Conservation (phyloP, 1,284 basidiomycete species). For the Melampsora americana region DNA sequence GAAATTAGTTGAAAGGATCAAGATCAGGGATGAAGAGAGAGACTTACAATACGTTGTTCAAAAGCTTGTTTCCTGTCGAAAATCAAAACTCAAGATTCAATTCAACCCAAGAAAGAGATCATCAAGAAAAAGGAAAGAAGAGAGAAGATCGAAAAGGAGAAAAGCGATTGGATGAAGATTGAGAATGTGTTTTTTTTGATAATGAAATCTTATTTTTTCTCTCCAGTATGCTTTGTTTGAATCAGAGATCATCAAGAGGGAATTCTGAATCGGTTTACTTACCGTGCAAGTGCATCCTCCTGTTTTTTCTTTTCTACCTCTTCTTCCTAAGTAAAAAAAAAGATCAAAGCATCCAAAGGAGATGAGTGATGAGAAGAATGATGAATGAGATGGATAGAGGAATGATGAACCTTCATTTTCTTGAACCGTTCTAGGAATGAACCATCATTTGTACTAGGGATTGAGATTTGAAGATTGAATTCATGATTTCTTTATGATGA, state of each 20-base stretch:
- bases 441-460: constrained; percentile 38
- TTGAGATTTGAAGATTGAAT: no score
- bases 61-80: constrained; percentile 39
- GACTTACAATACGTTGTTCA: constrained; percentile 35
- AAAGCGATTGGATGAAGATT: not conserved
- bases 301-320: constrained; percentile 44
- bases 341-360: not conserved
- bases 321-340: no score
- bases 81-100: no score
- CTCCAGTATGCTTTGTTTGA: no score
- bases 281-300: constrained; percentile 37
- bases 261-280: no score
- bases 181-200: no score
- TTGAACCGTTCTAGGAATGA: constrained; percentile 43
- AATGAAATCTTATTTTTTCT: no score
- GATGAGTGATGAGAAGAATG: not conserved
- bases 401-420: constrained; percentile 30
- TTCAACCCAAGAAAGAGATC: no score
- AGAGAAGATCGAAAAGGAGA: not conserved
- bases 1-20: no score
- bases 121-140: not conserved
- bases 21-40: not conserved
- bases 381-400: not conserved
- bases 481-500: no score
- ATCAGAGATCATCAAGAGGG: no score